Percentiles rank a stretch among this genome's conserved stretches.
These are phyloP conservation scores for Penicillium alfredii DNA, from an alignment of 495 filamentous ascomycete genomes.

Conservation along the genomic window DNA sequence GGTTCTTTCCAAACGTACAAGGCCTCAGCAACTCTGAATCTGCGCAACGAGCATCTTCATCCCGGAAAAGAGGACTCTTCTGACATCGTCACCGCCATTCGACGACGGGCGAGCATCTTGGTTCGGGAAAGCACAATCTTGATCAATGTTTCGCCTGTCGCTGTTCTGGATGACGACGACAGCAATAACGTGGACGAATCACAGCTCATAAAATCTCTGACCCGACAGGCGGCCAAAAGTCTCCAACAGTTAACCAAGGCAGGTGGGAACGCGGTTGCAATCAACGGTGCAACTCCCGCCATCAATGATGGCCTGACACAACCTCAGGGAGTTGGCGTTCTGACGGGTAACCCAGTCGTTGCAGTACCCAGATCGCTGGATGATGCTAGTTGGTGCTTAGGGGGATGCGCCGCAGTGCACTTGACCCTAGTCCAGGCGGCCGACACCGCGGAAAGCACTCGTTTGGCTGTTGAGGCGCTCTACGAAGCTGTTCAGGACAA, in stretches of 20 bases:
- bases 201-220: constrained; percentile 68
- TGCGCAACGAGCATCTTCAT: constrained; percentile 87
- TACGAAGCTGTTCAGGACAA: constrained; percentile 78
- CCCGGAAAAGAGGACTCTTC: constrained; percentile 88
- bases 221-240: constrained; percentile 64
- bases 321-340: constrained; percentile 68
- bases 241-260: constrained; percentile 65
- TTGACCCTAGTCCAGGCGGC: constrained; percentile 78
- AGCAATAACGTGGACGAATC: constrained; percentile 62
- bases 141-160: constrained; percentile 73
- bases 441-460: constrained; percentile 55
- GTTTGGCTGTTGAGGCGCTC: constrained; percentile 75
- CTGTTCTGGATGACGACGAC: constrained; percentile 72
- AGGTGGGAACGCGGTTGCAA: constrained; percentile 69
- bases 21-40: constrained; percentile 84
- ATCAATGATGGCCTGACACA: constrained; percentile 82
- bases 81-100: constrained; percentile 83
- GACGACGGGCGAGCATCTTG: constrained; percentile 71
- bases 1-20: constrained; percentile 96
- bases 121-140: constrained; percentile 78
- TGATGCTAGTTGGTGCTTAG: constrained; percentile 86
- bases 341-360: constrained; percentile 81
- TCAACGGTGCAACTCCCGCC: constrained; percentile 82
- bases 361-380: constrained; percentile 75
- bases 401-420: constrained; percentile 77